A percentile compares a stretch with the other conserved stretches of the same genome.
Conservation (phyloP, 768 basidiomycete genomes). For the Filobasidium floriforme region DNA sequence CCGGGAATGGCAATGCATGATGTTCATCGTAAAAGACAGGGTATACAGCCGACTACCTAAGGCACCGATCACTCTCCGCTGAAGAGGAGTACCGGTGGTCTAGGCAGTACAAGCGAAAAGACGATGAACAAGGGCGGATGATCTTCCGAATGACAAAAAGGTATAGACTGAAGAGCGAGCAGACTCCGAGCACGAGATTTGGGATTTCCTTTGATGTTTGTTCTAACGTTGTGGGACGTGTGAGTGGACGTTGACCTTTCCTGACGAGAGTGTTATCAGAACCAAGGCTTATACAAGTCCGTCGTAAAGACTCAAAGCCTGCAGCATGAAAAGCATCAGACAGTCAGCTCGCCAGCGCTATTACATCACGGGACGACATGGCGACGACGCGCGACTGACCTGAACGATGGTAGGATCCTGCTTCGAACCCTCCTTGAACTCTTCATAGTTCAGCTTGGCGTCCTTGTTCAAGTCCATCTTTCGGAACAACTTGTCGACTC, state of each 20-base stretch:
- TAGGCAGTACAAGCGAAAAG: background rate
- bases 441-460: conserved; percentile 83
- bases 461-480: conserved; percentile 97
- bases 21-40: background rate
- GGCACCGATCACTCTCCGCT: background rate
- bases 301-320: conserved; percentile 93
- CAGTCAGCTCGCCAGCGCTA: background rate
- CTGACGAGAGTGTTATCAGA: background rate
- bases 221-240: no score
- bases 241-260: no score
- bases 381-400: conserved; percentile 54
- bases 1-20: no score
- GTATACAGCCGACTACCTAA: background rate
- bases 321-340: background rate
- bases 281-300: conserved; percentile 65
- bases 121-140: background rate
- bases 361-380: background rate
- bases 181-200: no score
- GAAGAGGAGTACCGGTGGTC: background rate
- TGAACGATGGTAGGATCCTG: conserved; percentile 99
- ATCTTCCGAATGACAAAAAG: no score
- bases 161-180: no score
- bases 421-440: conserved; percentile 97
- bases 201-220: no score
- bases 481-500: conserved; percentile 96